phyloP scores from a whole-genome alignment of 371 early-diverging fungal genomes.

The Rhizopus delemar region DNA sequence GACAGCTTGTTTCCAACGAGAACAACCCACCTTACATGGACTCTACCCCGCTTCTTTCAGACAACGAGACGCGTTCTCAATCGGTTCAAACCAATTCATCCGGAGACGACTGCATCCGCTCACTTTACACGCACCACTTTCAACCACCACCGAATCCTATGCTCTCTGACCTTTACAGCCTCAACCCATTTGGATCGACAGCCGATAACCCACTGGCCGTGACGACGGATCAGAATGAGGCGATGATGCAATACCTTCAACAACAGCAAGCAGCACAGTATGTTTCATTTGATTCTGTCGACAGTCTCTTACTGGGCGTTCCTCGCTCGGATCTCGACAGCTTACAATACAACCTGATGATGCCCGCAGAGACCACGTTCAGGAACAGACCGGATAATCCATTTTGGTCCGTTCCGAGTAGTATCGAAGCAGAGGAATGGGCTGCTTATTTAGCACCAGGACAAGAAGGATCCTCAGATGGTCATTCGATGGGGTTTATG shows the following conservation, averaged over 20 bases:
- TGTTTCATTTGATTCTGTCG: constrained; percentile 12
- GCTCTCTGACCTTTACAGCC: neutral
- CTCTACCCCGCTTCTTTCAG: constrained; percentile 7
- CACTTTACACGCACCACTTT: constrained; percentile 18
- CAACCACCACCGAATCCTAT: neutral
- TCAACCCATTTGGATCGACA: too few relatives aligned
- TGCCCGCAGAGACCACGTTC: constrained; percentile 21
- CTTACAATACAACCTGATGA: neutral
- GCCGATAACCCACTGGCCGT: too few relatives aligned
- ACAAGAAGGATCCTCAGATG: constrained; percentile 7
- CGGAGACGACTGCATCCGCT: constrained; percentile 48
- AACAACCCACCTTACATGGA: neutral
- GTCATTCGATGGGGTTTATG: neutral
- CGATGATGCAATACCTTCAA: neutral
- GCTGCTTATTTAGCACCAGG: constrained; percentile 36
- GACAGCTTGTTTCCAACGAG: neutral
- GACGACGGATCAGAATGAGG: neutral
- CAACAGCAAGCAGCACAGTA: neutral
- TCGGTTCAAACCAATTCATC: constrained; percentile 29
- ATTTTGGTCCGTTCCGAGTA: constrained; percentile 53
- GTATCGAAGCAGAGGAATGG: constrained; percentile 51
- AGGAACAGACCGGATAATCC: constrained; percentile 50
- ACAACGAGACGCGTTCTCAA: constrained; percentile 24
- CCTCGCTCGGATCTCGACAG: neutral
- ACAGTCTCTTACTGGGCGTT: constrained; percentile 22